Evolutionary conservation across 495 filamentous ascomycete genomes (phyloP).

Genomic region (Bathelium albidoporum): DNA sequence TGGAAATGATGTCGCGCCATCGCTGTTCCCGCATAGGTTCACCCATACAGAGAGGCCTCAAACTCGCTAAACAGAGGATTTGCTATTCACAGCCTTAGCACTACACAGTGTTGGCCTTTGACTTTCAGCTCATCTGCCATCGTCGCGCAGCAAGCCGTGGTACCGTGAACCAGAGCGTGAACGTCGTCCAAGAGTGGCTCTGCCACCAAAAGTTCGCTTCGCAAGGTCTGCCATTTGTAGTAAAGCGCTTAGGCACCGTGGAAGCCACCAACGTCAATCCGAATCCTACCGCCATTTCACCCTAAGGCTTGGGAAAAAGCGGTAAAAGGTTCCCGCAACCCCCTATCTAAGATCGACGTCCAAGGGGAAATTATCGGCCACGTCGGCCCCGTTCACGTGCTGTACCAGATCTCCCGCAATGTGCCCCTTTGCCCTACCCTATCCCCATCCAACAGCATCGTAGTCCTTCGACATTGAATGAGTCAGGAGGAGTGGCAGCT

Average conservation of each 20-base stretch:
- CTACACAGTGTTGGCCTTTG: background rate
- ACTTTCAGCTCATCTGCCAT: background rate
- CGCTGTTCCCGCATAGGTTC: background rate
- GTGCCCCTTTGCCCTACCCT: no score
- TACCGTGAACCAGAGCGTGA: background rate
- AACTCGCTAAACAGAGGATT: slow-evolving; percentile 1
- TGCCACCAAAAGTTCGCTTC: background rate
- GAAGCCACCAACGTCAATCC: background rate
- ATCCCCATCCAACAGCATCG: no score
- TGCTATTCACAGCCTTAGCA: slow-evolving; percentile 2
- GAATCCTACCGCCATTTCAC: no score
- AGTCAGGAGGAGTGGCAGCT: no score
- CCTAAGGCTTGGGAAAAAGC: no score
- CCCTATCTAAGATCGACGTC: background rate
- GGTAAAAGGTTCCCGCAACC: no score
- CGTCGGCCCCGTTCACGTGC: background rate
- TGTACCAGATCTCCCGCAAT: background rate
- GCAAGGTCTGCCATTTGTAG: background rate
- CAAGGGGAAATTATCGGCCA: background rate
- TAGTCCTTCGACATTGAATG: no score
- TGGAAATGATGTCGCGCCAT: background rate
- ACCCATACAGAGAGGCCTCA: background rate
- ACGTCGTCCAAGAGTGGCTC: background rate
- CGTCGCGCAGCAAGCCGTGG: background rate
- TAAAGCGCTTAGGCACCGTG: background rate